Percentiles rank a stretch among this genome's conserved stretches.
Evolutionary conservation across 208 protist genomes (phyloP).

Genomic region (Wallacemonas rigidus): DNA sequence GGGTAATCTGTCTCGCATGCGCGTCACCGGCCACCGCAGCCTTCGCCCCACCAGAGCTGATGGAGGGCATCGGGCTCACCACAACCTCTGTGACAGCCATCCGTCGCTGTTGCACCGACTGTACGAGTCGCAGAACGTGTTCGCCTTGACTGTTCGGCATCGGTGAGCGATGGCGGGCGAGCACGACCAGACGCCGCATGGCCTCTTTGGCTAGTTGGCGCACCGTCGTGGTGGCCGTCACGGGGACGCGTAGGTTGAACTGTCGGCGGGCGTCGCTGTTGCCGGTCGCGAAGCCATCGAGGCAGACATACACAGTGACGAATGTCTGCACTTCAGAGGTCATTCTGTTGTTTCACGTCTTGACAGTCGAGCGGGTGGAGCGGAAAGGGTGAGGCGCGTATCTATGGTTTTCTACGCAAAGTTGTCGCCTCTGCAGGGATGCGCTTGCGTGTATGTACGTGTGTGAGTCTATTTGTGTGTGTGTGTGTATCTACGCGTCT

Average conservation of each 20-base stretch:
- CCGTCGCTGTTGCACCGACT: neutral
- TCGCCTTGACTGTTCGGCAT: neutral
- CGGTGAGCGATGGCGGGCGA: slow-evolving; percentile 1
- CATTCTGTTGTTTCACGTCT: too few relatives aligned
- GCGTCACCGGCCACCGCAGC: too few relatives aligned
- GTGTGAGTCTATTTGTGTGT: neutral
- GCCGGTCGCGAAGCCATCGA: neutral
- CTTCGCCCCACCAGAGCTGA: neutral
- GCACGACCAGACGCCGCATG: slow-evolving; percentile 40
- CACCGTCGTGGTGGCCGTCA: slow-evolving; percentile 36
- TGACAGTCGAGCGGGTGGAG: too few relatives aligned
- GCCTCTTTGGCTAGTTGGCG: slow-evolving; percentile 53
- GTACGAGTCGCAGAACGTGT: neutral
- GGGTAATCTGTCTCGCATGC: neutral
- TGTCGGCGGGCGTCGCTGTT: neutral
- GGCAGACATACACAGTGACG: slow-evolving; percentile 2
- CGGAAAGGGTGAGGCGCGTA: neutral
- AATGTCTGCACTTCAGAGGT: neutral
- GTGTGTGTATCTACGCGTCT: neutral
- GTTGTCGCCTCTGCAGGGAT: neutral
- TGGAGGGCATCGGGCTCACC: slow-evolving; percentile 13
- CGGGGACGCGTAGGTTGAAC: slow-evolving; percentile 33
- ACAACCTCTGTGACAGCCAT: slow-evolving; percentile 26
- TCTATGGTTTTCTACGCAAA: neutral
- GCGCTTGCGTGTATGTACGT: neutral